Base-by-base conservation (phyloP, 495 filamentous ascomycete genomes). In the Podospora pseudopauciseta region DNA sequence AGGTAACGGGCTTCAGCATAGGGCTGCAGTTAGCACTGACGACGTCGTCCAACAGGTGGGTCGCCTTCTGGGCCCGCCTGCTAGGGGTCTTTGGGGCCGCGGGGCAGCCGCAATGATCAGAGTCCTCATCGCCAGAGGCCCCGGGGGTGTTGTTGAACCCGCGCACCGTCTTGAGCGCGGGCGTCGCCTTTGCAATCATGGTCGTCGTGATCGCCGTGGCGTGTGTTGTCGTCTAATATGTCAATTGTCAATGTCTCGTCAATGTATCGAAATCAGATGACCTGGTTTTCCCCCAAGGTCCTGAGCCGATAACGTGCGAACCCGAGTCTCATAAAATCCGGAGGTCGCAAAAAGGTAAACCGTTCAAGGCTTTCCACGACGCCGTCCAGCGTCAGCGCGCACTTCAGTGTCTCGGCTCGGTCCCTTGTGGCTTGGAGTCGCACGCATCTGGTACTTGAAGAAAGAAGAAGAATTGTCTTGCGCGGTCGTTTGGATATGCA, bases 61-160 rank as follows among this genome's bases (percentile, higher is more conserved):
- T 23, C 61, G 32, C 56, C 63, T 72, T 78, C 57, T 58, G 55
- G 49, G 69, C 64, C 65, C 76, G 70, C 72, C 69, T 68, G 69
- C n/a, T 30, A 65, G 74, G 56, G 69, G 70, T 60, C 72, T 77
- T 76, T 53, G 71, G 73, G 3, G 18, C 13, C 69, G 79, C 79
- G 57, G 76, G 74, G 39, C 78, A 75, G 54, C 69, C 64, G 72
- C 76, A 80, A 69, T 85, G 86, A 75, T 95, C 93, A 16, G 91
- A 93, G 67, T 95, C 93, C 73, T 96, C 93, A 71, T 93, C 92
- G 55, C 86, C 91, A 61, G 92, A 95, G 20, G 86, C 86, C n/a
- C 85, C 80, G n/a, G 92, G 91, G n/a, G 91, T 93, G 18, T 75
- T 73, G 64, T 72, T 71, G 72, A 96, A 94, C 5, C 93, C 93